phyloP scores from a whole-genome alignment of 345 rosid species.

The Eucalyptus microcorys region DNA sequence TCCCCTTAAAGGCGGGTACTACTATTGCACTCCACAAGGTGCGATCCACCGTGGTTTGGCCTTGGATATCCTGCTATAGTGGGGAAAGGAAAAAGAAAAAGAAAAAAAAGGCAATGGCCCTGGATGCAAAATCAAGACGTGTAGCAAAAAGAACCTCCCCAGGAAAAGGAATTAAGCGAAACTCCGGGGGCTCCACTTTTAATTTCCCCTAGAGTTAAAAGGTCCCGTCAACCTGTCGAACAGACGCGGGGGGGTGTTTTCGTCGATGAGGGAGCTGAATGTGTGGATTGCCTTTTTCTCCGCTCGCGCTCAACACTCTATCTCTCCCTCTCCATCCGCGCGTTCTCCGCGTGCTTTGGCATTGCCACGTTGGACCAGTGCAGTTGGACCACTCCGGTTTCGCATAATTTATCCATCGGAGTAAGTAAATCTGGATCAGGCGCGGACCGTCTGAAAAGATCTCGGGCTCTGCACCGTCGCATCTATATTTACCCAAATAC shows the following conservation, averaged over 20 bases:
- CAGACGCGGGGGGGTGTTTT: background rate
- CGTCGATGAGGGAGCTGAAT: background rate
- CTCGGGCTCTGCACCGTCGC: background rate
- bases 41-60: fast-evolving
- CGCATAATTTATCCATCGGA: background rate
- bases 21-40: background rate
- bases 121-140: fast-evolving
- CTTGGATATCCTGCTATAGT: fast-evolving
- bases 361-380: no score
- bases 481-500: background rate
- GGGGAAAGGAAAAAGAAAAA: no score
- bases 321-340: background rate
- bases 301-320: background rate
- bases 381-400: background rate
- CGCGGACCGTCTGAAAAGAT: background rate
- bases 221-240: background rate
- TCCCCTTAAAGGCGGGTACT: background rate
- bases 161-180: background rate
- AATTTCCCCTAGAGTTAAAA: background rate
- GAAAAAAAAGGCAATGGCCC: background rate
- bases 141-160: background rate
- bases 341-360: background rate
- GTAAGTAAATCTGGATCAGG: background rate
- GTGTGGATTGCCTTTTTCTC: background rate
- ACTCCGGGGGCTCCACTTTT: background rate